These are phyloP conservation scores for Mycena vulgaris DNA, from an alignment of 768 basidiomycete species.

Conservation along the genomic window DNA sequence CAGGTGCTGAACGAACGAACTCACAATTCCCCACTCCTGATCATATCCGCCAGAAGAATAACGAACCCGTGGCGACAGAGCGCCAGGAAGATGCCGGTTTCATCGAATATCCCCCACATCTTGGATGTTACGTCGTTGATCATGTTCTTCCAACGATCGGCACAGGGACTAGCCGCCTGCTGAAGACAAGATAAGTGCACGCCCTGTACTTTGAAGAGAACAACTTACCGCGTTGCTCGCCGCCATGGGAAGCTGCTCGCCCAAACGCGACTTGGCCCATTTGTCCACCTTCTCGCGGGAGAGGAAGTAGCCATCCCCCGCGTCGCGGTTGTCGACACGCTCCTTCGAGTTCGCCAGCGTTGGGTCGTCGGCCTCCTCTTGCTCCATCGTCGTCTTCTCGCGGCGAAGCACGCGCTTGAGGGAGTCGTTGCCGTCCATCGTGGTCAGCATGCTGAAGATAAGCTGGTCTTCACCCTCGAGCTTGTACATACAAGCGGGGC, in stretches of 20 bases:
- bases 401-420: conserved; percentile 33
- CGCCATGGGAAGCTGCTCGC: background rate
- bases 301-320: conserved; percentile 23
- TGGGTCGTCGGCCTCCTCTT: conserved; percentile 14
- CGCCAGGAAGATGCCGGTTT: background rate
- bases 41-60: background rate
- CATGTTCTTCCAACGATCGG: background rate
- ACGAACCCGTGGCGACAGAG: background rate
- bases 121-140: background rate
- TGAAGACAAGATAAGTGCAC: background rate
- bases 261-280: conserved; percentile 23
- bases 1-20: background rate
- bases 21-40: background rate
- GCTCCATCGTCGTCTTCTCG: background rate
- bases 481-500: conserved; percentile 45
- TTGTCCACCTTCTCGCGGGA: conserved; percentile 33
- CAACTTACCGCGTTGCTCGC: background rate
- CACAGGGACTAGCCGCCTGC: background rate
- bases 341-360: conserved; percentile 17
- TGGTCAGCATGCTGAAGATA: conserved; percentile 34
- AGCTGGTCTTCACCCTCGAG: conserved; percentile 41
- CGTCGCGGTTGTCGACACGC: conserved; percentile 24
- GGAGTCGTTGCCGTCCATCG: conserved; percentile 48
- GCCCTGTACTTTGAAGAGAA: background rate
- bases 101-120: background rate